A percentile compares a stretch with the other conserved stretches of the same genome.
Conservation (phyloP, 169 alveolate species). For the Plasmodium sp. region DNA sequence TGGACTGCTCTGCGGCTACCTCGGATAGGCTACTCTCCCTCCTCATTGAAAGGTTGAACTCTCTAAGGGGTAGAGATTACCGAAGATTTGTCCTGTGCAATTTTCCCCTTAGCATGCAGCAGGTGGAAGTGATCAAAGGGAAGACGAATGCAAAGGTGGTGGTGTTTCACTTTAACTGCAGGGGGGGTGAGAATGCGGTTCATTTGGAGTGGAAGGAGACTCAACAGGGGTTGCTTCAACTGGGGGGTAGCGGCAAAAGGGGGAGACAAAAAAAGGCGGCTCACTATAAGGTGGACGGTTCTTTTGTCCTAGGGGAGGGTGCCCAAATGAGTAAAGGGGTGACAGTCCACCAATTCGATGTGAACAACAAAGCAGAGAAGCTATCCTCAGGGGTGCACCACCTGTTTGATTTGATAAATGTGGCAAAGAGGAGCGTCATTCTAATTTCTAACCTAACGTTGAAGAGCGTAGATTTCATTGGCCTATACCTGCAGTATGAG, state of each 20-base stretch:
- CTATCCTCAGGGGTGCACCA: neutral
- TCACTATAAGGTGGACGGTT: neutral
- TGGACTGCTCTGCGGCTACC: neutral
- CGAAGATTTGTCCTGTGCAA: conserved; percentile 45
- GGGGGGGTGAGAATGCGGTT: neutral
- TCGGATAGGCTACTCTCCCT: neutral
- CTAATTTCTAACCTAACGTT: conserved; percentile 31
- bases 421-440: conserved; percentile 24
- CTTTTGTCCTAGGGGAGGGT: neutral
- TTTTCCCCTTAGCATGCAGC: conserved; percentile 1
- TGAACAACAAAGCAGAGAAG: neutral
- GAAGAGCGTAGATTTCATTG: conserved; percentile 27
- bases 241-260: neutral
- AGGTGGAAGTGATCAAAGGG: neutral
- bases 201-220: conserved; percentile 6
- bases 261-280: neutral
- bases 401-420: conserved; percentile 4
- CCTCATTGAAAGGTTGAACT: conserved; percentile 19
- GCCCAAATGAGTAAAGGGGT: neutral
- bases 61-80: conserved; percentile 7
- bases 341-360: conserved; percentile 4
- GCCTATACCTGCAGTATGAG: conserved; percentile 51
- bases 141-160: neutral
- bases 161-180: conserved; percentile 16
- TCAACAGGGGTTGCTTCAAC: neutral